phyloP scores from a whole-genome alignment of 768 basidiomycete species.

The Mycena metata region DNA sequence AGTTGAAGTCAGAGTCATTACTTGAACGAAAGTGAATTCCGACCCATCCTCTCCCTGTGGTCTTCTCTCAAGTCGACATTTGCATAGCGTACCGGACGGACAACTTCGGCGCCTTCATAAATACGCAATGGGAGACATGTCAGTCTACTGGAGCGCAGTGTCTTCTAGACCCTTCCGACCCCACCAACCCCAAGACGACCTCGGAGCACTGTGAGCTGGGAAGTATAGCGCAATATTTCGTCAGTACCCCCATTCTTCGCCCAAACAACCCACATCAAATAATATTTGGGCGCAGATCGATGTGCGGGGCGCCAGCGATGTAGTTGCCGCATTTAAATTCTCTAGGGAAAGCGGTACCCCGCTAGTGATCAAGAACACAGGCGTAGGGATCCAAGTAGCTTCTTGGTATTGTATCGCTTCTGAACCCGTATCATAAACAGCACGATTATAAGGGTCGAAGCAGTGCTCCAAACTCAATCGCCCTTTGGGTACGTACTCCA shows the following conservation, averaged over 20 bases:
- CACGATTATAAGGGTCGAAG: constrained; percentile 66
- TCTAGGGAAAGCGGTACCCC: constrained; percentile 52
- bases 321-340: constrained; percentile 59
- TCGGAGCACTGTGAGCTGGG: constrained; percentile 49
- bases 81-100: constrained; percentile 3
- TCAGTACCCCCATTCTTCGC: constrained; percentile 39
- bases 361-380: constrained; percentile 65
- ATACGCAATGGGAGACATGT: constrained; percentile 68
- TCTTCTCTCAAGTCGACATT: no score
- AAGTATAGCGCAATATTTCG: constrained; percentile 55
- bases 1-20: not conserved
- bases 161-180: constrained; percentile 56
- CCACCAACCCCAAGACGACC: constrained; percentile 44
- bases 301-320: constrained; percentile 54
- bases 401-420: not conserved
- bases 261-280: no score
- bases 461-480: constrained; percentile 59
- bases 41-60: no score
- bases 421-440: constrained; percentile 39
- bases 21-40: constrained; percentile 2
- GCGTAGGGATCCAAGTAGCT: constrained; percentile 48
- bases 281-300: constrained; percentile 50
- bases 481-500: constrained; percentile 57
- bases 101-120: constrained; percentile 12
- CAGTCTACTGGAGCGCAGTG: constrained; percentile 61